Percentiles rank a stretch among this genome's conserved stretches.
Evolutionary conservation across 164 flowering plant species (phyloP).

Genomic region (Stephania cephalantha): DNA sequence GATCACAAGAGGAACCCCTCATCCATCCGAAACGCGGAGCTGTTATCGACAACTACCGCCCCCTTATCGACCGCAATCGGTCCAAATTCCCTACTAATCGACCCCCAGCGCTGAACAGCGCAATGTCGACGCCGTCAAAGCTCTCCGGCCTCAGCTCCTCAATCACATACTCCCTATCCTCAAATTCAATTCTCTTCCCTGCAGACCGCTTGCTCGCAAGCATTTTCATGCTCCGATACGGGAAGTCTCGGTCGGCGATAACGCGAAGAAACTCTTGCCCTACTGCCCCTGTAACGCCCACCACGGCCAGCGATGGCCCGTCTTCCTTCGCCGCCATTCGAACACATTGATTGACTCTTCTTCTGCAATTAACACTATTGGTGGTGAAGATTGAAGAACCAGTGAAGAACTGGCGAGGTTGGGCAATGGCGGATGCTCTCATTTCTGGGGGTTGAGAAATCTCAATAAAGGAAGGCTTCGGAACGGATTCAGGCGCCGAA

Average conservation of each 20-base stretch:
- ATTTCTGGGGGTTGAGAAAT: background rate
- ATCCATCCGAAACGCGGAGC: conserved; percentile 95
- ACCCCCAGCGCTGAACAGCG: conserved; percentile 93
- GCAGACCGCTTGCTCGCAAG: conserved; percentile 93
- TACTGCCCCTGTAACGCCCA: conserved; percentile 99
- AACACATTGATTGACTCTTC: conserved; percentile 8
- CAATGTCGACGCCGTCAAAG: conserved; percentile 81
- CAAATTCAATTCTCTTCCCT: conserved; percentile 51
- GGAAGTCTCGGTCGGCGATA: conserved; percentile 77
- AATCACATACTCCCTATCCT: conserved; percentile 45
- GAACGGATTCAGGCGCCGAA: background rate
- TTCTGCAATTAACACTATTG: conserved; percentile 1
- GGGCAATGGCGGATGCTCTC: conserved; percentile 9
- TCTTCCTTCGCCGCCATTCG: conserved; percentile 53
- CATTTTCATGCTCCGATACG: conserved; percentile 75
- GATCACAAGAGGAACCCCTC: conserved; percentile 77
- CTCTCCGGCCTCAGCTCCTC: conserved; percentile 77
- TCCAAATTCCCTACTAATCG: conserved; percentile 82
- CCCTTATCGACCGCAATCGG: conserved; percentile 75
- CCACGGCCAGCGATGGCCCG: conserved; percentile 88
- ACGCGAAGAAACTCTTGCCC: conserved; percentile 95
- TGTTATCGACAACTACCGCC: conserved; percentile 81
- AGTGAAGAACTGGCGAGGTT: conserved; percentile 1
- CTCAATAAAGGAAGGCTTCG: background rate
- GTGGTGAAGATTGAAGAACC: background rate